These are phyloP conservation scores for Ceratocystis variospora DNA, from an alignment of 2,329 filamentous ascomycete species.

Conservation along the genomic window DNA sequence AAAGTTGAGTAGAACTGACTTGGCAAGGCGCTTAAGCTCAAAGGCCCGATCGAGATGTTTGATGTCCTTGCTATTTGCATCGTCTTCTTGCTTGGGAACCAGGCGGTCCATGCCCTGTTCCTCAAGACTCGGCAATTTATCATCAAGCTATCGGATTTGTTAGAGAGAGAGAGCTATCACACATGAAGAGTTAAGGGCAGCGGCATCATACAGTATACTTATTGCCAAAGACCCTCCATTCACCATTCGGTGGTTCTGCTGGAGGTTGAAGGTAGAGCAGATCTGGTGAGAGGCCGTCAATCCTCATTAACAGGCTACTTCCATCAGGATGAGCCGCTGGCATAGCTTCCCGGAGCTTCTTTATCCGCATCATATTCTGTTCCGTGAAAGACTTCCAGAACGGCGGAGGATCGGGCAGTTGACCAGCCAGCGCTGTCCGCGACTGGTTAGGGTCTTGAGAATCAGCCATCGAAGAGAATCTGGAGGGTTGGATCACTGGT, in stretches of 20 bases:
- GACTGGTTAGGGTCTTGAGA: constrained; percentile 31
- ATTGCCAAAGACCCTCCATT: constrained; percentile 62
- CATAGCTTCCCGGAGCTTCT: constrained; percentile 29
- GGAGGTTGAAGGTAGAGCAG: constrained; percentile 72
- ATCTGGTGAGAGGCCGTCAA: constrained; percentile 47
- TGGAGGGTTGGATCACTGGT: not conserved
- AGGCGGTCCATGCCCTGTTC: constrained; percentile 60
- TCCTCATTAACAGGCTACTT: not conserved
- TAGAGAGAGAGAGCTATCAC: not conserved
- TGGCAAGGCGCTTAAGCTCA: constrained; percentile 63
- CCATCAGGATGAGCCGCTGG: not conserved
- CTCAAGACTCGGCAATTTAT: constrained; percentile 52
- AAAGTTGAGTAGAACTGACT: constrained; percentile 78
- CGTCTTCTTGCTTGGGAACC: constrained; percentile 29
- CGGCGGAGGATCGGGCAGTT: constrained; percentile 74
- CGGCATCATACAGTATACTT: constrained; percentile 38
- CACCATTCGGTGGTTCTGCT: constrained; percentile 52
- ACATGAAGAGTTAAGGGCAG: constrained; percentile 7
- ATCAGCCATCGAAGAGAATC: constrained; percentile 40
- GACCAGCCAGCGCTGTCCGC: constrained; percentile 39
- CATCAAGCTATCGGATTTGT: constrained; percentile 33
- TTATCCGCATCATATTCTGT: constrained; percentile 50
- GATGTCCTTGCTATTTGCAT: constrained; percentile 32
- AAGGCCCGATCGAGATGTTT: constrained; percentile 49
- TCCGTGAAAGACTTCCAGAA: constrained; percentile 83